Percentiles rank a stretch among this genome's conserved stretches.
phyloP scores from a whole-genome alignment of 192 early-diverging fungal species.

The Oehlia diaphana region DNA sequence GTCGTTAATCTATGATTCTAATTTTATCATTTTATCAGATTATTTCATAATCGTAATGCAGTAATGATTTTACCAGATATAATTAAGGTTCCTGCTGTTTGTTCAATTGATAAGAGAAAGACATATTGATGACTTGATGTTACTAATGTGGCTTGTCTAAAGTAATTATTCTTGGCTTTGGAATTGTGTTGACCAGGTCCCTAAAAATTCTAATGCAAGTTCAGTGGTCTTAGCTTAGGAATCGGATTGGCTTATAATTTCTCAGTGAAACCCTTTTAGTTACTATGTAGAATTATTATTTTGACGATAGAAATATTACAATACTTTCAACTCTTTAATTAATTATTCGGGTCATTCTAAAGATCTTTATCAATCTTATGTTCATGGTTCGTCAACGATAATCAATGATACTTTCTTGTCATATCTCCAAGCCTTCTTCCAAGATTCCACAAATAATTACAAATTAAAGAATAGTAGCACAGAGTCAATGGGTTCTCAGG shows the following conservation, averaged over 20 bases:
- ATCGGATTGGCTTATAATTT: conserved; percentile 87
- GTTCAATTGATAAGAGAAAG: conserved; percentile 73
- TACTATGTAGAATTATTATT: conserved; percentile 81
- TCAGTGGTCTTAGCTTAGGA: conserved; percentile 83
- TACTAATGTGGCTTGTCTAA: conserved; percentile 69
- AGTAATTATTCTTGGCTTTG: conserved; percentile 70
- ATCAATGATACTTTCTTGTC: conserved; percentile 53
- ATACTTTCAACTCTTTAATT: conserved; percentile 57
- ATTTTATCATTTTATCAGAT: too few relatives aligned
- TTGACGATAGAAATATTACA: conserved; percentile 73
- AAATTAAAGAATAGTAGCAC: conserved; percentile 79
- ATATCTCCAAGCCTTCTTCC: conserved; percentile 68
- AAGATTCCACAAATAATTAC: conserved; percentile 89
- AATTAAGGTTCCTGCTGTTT: conserved; percentile 49
- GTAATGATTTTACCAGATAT: conserved; percentile 29
- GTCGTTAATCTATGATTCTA: too few relatives aligned
- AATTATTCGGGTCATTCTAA: conserved; percentile 50
- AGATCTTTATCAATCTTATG: conserved; percentile 37
- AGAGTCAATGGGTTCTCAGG: too few relatives aligned
- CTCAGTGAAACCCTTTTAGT: conserved; percentile 68
- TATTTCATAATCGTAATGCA: too few relatives aligned
- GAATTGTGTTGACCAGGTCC: conserved; percentile 64
- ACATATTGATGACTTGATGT: conserved; percentile 65
- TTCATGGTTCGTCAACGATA: conserved; percentile 49
- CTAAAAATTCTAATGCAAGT: conserved; percentile 33